Conservation (phyloP, 2,329 filamentous ascomycete genomes). For the Metarhizium robertsii region DNA sequence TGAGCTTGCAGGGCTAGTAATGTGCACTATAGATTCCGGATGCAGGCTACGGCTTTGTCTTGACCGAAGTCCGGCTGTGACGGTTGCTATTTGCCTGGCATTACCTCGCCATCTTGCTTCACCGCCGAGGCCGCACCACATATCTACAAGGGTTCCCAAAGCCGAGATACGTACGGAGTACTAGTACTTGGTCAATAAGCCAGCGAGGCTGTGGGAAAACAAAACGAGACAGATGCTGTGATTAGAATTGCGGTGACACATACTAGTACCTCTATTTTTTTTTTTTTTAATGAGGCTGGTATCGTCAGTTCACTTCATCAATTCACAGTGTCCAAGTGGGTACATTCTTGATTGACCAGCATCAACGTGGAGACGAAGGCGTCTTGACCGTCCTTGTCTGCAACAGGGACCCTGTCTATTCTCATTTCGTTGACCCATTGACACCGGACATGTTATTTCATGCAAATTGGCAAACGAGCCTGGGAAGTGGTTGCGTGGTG, state of each 20-base stretch:
- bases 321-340: not conserved
- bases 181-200: too few species aligned
- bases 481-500: not conserved
- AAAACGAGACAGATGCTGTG: not conserved
- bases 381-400: not conserved
- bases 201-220: not conserved
- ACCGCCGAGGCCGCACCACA: constrained; percentile 7
- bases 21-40: not conserved
- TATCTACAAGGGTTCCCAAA: not conserved
- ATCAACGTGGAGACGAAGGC: not conserved
- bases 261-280: too few species aligned
- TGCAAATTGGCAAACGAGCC: not conserved
- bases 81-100: not conserved
- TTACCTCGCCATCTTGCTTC: constrained; percentile 3
- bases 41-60: not conserved
- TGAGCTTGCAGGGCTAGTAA: not conserved
- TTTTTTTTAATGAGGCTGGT: too few species aligned
- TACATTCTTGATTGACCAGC: not conserved
- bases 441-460: not conserved
- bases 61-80: not conserved
- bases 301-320: not conserved
- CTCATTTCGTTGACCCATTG: not conserved
- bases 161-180: not conserved
- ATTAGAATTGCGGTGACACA: constrained; percentile 3
- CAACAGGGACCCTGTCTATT: not conserved